A percentile compares a stretch with the other conserved stretches of the same genome.
phyloP scores from a whole-genome alignment of 2,329 filamentous ascomycete genomes.

The Neonectria ditissima region DNA sequence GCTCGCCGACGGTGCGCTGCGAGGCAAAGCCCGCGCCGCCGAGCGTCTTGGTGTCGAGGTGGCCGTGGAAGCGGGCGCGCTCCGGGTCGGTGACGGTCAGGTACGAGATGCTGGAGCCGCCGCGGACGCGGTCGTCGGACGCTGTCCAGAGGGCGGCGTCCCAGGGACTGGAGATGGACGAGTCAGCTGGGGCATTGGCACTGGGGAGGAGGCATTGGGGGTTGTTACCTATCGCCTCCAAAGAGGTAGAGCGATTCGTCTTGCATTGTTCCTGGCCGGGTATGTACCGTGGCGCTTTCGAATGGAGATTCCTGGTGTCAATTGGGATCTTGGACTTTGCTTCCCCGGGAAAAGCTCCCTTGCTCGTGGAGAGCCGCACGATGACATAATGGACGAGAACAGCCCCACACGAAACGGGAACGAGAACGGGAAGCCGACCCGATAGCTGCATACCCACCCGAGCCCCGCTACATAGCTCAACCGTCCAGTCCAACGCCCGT shows the following conservation, averaged over 20 bases:
- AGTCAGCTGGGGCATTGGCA: neutral
- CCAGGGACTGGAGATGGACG: conserved; percentile 63
- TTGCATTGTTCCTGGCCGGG: conserved; percentile 22
- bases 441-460: conserved; percentile 5
- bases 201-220: neutral
- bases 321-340: neutral
- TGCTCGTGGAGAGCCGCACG: neutral
- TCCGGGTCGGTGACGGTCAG: conserved; percentile 51
- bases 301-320: conserved; percentile 4
- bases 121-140: conserved; percentile 82
- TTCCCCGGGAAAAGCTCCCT: neutral
- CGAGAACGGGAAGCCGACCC: neutral
- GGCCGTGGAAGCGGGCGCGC: conserved; percentile 73
- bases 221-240: conserved; percentile 54
- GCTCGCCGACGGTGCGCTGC: conserved; percentile 73
- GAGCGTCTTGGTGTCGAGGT: conserved; percentile 78
- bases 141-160: conserved; percentile 71
- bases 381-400: conserved; percentile 19
- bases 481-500: too few species aligned
- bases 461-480: conserved; percentile 11
- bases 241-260: conserved; percentile 52
- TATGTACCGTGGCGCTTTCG: neutral
- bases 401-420: neutral
- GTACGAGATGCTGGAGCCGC: conserved; percentile 72
- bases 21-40: conserved; percentile 87